Conservation (phyloP, 1,284 basidiomycete genomes). For the Trametes sp. region DNA sequence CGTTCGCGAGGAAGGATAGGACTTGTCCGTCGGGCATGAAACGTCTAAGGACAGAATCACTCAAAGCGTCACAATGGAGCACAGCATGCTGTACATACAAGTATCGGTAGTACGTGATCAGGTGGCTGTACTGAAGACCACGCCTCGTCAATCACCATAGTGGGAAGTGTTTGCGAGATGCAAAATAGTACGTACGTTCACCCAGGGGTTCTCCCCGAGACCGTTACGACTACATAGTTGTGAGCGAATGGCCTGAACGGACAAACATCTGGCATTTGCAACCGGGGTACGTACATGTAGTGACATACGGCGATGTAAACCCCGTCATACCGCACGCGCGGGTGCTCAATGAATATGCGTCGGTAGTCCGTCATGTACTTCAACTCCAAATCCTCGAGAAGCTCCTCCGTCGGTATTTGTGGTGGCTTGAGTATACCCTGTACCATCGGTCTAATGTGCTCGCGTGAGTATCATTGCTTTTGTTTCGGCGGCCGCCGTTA, state of each 20-base stretch:
- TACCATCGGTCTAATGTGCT: conserved; percentile 22
- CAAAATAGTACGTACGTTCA: conserved; percentile 69
- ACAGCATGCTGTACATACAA: conserved; percentile 55
- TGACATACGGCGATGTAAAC: conserved; percentile 92
- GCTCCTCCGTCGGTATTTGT: conserved; percentile 61
- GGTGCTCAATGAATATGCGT: conserved; percentile 81
- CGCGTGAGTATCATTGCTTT: no score
- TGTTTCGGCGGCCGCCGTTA: no score
- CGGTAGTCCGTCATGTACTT: conserved; percentile 72
- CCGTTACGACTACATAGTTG: conserved; percentile 67
- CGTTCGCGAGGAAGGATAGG: conserved; percentile 87
- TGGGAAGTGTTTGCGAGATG: no score
- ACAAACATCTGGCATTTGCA: conserved; percentile 9
- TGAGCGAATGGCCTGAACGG: conserved; percentile 9
- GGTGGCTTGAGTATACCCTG: conserved; percentile 75
- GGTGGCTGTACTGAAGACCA: conserved; percentile 62
- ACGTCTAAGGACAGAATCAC: conserved; percentile 56
- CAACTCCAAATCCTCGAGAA: conserved; percentile 56
- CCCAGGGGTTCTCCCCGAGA: conserved; percentile 83
- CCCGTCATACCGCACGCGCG: conserved; percentile 84
- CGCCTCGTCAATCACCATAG: conserved; percentile 3
- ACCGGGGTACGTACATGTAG: conserved; percentile 65
- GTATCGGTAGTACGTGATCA: conserved; percentile 86
- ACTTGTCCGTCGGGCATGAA: conserved; percentile 91
- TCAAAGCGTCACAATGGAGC: no score